phyloP scores from a whole-genome alignment of 331 rosid genomes.

The Arachis monticola region DNA sequence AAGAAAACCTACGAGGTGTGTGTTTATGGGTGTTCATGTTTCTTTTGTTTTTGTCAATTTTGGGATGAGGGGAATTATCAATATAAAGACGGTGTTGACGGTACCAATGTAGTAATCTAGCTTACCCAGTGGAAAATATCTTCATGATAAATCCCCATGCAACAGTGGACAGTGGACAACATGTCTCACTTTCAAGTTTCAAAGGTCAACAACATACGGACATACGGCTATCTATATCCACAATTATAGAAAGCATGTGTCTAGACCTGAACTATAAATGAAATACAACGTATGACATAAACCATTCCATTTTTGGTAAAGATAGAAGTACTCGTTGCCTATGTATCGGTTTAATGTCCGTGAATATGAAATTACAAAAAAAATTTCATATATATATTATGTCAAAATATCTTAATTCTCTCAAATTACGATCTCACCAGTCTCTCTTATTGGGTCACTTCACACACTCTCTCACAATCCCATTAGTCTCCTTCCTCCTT shows the following conservation, averaged over 20 bases:
- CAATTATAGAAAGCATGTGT: conserved; percentile 19
- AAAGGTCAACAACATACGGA: background rate
- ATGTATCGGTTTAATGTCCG: too few species aligned
- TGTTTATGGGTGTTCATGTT: too few species aligned
- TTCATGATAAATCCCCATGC: background rate
- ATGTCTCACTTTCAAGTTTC: background rate
- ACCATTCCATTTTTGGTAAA: background rate
- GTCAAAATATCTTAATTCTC: too few species aligned
- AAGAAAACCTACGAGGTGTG: background rate
- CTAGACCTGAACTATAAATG: background rate
- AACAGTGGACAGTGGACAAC: background rate
- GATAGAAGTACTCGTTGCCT: too few species aligned
- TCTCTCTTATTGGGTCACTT: too few species aligned
- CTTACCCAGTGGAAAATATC: background rate
- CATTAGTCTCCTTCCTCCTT: too few species aligned
- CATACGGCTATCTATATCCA: background rate
- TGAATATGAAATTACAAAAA: too few species aligned
- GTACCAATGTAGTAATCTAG: background rate
- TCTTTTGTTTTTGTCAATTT: too few species aligned
- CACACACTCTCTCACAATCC: too few species aligned
- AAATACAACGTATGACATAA: background rate
- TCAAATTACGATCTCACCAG: too few species aligned
- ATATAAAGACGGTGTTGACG: background rate
- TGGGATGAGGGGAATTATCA: too few species aligned
- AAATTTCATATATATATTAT: too few species aligned